Evolutionary conservation across 495 filamentous ascomycete species (phyloP), one percentile per base, ranked within the genome.

Genomic region (Podospora conica): DNA sequence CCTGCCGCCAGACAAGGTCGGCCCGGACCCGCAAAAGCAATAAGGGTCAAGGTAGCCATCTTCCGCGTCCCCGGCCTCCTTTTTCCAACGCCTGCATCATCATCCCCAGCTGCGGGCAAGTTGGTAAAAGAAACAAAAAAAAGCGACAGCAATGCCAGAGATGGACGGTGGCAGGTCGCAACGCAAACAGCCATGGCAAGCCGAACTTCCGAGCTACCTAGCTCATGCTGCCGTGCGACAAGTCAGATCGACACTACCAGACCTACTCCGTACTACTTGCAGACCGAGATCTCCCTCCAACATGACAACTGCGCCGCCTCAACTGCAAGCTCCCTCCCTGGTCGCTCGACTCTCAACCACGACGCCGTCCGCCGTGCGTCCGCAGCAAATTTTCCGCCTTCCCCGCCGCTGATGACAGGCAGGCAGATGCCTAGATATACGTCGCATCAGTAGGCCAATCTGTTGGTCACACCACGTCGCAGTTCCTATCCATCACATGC

Each of bases 401-500:
- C 40, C 40, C 40, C 40, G 18, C 18, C 40, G 29, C 1, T 31
- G 29, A 31, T 31, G 29, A n/a, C 18, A 48, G 40, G 6, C 18
- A 48, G 40, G 18, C 40, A 48, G 40, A 31, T n/a, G n/a, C n/a
- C n/a, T n/a, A n/a, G n/a, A n/a, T 9, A 9, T 8, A 10, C 29
- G 18, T 48, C 40, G 40, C 40, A 48, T 9, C 40, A n/a, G 40
- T 8, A 18, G 40, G 18, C 12, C 15, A 18, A 15, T 59, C 57
- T 59, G 24, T 25, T 59, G 27, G 57, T n/a, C 58, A 59, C 29
- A 11, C 29, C 31, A 59, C 58, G 58, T 29, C 58, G 58, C 58
- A 59, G 58, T 29, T 18, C 27, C 9, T 9, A 29, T 21, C 25
- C 29, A 59, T 59, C 58, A 29, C 24, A 5, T 59, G 58, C 58